Evolutionary conservation across 1,284 basidiomycete genomes (phyloP).

Genomic region (Papiliotrema laurentii): DNA sequence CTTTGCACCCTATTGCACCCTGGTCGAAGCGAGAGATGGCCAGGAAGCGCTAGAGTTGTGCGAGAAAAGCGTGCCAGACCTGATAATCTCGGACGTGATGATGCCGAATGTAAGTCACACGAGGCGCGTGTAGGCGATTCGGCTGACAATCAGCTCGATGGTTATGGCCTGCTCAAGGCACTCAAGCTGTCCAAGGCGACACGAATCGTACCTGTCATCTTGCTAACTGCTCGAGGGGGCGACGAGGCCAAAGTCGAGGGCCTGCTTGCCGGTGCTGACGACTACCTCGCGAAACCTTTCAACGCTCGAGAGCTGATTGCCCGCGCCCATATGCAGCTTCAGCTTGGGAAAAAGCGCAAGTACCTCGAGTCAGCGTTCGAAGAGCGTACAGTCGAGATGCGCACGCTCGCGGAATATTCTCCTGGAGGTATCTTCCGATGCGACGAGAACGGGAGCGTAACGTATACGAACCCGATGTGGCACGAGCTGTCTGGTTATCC

Average conservation of each 20-base stretch:
- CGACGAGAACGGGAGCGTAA: constrained; percentile 29
- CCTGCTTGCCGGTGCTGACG: constrained; percentile 48
- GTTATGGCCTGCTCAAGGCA: constrained; percentile 28
- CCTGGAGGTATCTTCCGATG: constrained; percentile 44
- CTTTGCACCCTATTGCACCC: constrained; percentile 44
- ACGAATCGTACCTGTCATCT: constrained; percentile 32
- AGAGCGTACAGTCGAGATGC: constrained; percentile 39
- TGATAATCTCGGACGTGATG: constrained; percentile 49
- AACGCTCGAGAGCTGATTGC: constrained; percentile 49
- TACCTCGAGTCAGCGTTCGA: constrained; percentile 39
- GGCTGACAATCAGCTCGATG: constrained; percentile 24
- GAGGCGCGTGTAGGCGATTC: neutral
- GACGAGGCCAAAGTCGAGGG: constrained; percentile 39
- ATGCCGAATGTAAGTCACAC: constrained; percentile 42
- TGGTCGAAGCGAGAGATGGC: constrained; percentile 49
- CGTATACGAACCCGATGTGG: constrained; percentile 36
- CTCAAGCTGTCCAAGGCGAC: constrained; percentile 20
- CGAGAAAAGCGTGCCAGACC: constrained; percentile 21
- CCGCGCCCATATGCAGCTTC: constrained; percentile 33
- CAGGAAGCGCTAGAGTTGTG: constrained; percentile 43
- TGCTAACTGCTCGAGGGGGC: constrained; percentile 37
- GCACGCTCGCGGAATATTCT: constrained; percentile 40
- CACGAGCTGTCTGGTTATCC: constrained; percentile 34
- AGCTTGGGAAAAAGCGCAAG: constrained; percentile 37
- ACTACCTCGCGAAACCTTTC: constrained; percentile 45